Base-by-base conservation (phyloP, 1,284 basidiomycete species). In the Boletus semigastroideus region DNA sequence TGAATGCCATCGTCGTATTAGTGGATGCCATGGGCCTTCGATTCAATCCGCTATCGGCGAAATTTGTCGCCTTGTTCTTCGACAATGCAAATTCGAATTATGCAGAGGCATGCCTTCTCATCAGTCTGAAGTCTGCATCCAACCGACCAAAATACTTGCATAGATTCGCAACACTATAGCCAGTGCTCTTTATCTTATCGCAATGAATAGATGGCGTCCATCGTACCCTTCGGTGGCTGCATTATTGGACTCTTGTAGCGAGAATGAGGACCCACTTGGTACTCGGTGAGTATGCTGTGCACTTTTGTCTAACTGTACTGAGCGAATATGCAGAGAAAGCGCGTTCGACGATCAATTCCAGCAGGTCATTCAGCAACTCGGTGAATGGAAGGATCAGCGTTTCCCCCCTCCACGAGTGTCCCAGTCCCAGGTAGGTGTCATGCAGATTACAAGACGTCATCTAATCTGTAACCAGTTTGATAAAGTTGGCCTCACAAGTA, bases 371-470 rank as follows among this genome's bases (percentile, higher is more conserved):
- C 68, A 65, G 19, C 73, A 81, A 38, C 72, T 95, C 46, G 80
- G 84, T 0, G 70, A 75, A 53, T 89, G 84, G 84, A 86, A 84
- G 66, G 76, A 81, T 61, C 76, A 89, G 67, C 80, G 94, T 55
- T 79, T 92, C n/a, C 83, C 91, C 27, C 92, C 92, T 43, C 92
- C 92, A 1, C 79, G 90, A 60, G 90, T 87, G 53, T 85, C 75
- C 57, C 90, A 85, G 67, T 92, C 80, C 37, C 84, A 86, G 69
- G 83, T 79, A 60, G 47, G 72, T 66, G 12, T 42, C 56, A 27
- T 34, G 20, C 50, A 42, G 17, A 36, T 28, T 25, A 19, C 28
- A 38, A 1, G 20, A 49, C 16, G n/a, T 28, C 30, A 43, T 49
- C 64, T 71, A 36, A 71, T 42, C 17, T 22, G 28, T 40, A 14